phyloP scores from a whole-genome alignment of 75 land plant genomes.

The Picea sitchensis region DNA sequence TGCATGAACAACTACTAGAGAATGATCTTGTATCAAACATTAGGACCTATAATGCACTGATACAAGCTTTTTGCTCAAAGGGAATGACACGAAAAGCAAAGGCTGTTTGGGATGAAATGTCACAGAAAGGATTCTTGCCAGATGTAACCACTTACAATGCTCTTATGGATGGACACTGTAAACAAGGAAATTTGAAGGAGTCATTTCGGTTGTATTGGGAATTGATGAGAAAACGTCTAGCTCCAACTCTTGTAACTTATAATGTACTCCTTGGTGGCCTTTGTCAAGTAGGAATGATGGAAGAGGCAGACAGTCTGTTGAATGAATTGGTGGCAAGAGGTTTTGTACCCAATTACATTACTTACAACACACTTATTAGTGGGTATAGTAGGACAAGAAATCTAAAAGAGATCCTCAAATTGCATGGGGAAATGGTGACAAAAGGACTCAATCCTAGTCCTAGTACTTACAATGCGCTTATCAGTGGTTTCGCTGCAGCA shows the following conservation, averaged over 20 bases:
- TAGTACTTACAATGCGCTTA: conserved; percentile 72
- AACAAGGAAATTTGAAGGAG: conserved; percentile 32
- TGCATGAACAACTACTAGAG: conserved; percentile 38
- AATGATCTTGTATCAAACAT: conserved; percentile 48
- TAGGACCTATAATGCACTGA: conserved; percentile 48
- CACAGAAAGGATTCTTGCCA: conserved; percentile 30
- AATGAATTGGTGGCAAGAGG: conserved; percentile 59
- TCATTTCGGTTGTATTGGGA: conserved; percentile 41
- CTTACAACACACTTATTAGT: conserved; percentile 58
- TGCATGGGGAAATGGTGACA: conserved; percentile 69
- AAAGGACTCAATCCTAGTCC: conserved; percentile 63
- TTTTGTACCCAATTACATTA: conserved; percentile 45
- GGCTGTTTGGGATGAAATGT: conserved; percentile 44
- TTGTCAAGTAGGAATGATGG: conserved; percentile 40
- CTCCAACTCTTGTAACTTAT: conserved; percentile 61
- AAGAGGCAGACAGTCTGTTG: conserved; percentile 49
- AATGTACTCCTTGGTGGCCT: conserved; percentile 50
- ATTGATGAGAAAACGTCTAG: conserved; percentile 47
- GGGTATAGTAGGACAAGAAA: conserved; percentile 65
- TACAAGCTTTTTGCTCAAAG: conserved; percentile 42
- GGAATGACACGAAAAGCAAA: conserved; percentile 58
- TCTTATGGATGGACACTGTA: conserved; percentile 59
- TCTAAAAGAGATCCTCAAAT: conserved; percentile 39
- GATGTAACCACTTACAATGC: conserved; percentile 74
- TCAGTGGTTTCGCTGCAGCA: conserved; percentile 55